phyloP scores from a whole-genome alignment of 2,329 filamentous ascomycete species.

The Stemphylium lycopersici region DNA sequence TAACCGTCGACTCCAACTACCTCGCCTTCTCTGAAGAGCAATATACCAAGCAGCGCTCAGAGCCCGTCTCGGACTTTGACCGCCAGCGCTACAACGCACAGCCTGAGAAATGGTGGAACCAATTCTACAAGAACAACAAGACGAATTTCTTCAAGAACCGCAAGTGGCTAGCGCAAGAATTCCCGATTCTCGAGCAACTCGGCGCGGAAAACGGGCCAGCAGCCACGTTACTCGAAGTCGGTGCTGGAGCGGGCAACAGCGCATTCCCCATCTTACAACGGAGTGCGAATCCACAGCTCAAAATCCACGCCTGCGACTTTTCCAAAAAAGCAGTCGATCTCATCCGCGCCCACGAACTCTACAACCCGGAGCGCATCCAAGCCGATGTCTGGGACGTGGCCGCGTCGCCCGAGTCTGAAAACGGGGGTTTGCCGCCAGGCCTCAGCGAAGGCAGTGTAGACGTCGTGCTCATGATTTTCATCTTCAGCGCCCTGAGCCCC shows the following conservation, averaged over 20 bases:
- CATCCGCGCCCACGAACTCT: conserved; percentile 80
- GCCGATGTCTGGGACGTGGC: conserved; percentile 96
- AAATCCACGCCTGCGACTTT: conserved; percentile 93
- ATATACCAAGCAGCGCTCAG: conserved; percentile 80
- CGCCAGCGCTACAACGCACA: conserved; percentile 87
- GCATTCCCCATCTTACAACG: conserved; percentile 87
- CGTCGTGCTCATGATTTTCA: conserved; percentile 93
- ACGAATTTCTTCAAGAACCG: conserved; percentile 98
- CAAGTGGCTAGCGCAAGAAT: conserved; percentile 97
- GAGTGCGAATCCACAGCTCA: conserved; percentile 82
- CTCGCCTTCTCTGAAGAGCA: conserved; percentile 84
- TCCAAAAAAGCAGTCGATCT: conserved; percentile 94
- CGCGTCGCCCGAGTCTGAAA: conserved; percentile 52
- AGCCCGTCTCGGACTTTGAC: conserved; percentile 92
- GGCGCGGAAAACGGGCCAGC: conserved; percentile 73
- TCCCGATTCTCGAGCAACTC: conserved; percentile 81
- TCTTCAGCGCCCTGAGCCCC: conserved; percentile 90
- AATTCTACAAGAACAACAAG: conserved; percentile 97
- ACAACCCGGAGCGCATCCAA: conserved; percentile 73
- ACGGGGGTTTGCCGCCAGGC: conserved; percentile 71
- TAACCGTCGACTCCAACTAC: conserved; percentile 89
- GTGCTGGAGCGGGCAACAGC: conserved; percentile 94
- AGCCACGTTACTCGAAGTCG: conserved; percentile 82
- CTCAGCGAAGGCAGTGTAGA: conserved; percentile 82
- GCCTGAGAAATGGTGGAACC: conserved; percentile 96